These are phyloP conservation scores for Penicillium sp. DNA, from an alignment of 2,329 filamentous ascomycete genomes.

Conservation along the genomic window DNA sequence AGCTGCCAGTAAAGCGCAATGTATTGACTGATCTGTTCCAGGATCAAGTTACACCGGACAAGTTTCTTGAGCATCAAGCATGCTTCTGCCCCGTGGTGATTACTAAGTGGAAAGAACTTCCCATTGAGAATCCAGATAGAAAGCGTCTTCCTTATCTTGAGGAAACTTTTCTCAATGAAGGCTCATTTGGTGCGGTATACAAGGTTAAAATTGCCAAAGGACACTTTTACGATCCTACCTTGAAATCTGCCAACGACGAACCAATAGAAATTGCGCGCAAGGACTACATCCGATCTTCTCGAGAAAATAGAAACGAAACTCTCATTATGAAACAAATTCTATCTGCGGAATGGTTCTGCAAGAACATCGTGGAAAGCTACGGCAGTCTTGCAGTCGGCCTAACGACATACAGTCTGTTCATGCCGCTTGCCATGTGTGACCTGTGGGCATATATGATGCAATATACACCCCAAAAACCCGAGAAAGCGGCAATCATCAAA, in stretches of 20 bases:
- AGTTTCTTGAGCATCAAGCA: not conserved
- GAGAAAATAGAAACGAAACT: slow-evolving; percentile 26
- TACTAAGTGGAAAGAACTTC: not conserved
- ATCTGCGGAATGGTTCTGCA: not conserved
- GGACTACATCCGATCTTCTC: slow-evolving; percentile 32
- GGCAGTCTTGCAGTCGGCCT: slow-evolving; percentile 35
- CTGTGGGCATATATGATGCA: slow-evolving; percentile 38
- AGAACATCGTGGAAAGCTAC: slow-evolving; percentile 40
- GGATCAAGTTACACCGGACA: not conserved
- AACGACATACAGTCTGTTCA: slow-evolving; percentile 42
- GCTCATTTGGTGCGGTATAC: slow-evolving; percentile 34
- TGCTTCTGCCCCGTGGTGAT: slow-evolving; percentile 6
- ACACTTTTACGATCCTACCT: slow-evolving; percentile 30
- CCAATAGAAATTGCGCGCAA: slow-evolving; percentile 35
- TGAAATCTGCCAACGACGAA: slow-evolving; percentile 7
- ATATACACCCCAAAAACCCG: slow-evolving; percentile 13
- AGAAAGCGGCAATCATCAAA: slow-evolving; percentile 28
- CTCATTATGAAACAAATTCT: slow-evolving; percentile 21
- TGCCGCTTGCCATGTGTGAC: slow-evolving; percentile 41
- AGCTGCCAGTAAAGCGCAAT: not conserved
- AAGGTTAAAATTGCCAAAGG: slow-evolving; percentile 33
- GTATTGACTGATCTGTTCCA: not conserved
- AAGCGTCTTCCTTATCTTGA: slow-evolving; percentile 33
- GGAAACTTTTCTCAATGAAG: slow-evolving; percentile 30
- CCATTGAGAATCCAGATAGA: not conserved